Evolutionary conservation across 352 stramenopile species (phyloP), one percentile per base, ranked within the genome.

Genomic region (Achlya hypogyna): DNA sequence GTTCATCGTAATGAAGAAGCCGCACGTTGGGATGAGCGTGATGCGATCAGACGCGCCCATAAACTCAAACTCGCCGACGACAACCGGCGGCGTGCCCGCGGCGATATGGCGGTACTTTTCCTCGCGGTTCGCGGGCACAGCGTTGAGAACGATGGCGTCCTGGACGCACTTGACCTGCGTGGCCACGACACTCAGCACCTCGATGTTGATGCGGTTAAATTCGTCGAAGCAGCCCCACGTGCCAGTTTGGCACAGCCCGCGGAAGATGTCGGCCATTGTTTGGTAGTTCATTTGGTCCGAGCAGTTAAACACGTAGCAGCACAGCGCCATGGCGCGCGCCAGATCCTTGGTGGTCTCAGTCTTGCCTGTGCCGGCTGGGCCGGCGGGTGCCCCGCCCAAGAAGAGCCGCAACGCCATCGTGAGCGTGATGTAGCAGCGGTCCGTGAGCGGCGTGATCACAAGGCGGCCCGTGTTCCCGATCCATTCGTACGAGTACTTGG

Each of bases 1-100:
- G 74, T 98, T 98, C 92, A 98, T 98, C 9, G 92, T 98, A 66
- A 98, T 98, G 72, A 97, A 98, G 73, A 97, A 96, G 4, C 90
- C 90, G 51, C 86, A 94, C 1, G 84, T 95, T 12, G 86, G 86
- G 40, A 95, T 93, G 29, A 95, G 64, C 4, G 83, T 92, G 69
- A 93, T 93, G 6, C 83, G 79, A 53, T 95, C 86, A 0, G 85
- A 92, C 8, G 83, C 77, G 0, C 86, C 86, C 84, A 95, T 94
- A 56, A 95, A 95, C 58, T 93, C 85, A 34, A 93, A 95, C 51
- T 93, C 83, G 0, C 86, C 86, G 0, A 95, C 85, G 5, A 93
- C 81, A 12, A 93, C 82, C 0, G 95, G 95, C 0, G 96, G 96
- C 4, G 95, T 98, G 4, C 96, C 96, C 14, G 89, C 88, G 9